Evolutionary conservation across 2,329 filamentous ascomycete species (phyloP), one percentile per base, ranked within the genome.

Genomic region (Talaromyces pinophilus): DNA sequence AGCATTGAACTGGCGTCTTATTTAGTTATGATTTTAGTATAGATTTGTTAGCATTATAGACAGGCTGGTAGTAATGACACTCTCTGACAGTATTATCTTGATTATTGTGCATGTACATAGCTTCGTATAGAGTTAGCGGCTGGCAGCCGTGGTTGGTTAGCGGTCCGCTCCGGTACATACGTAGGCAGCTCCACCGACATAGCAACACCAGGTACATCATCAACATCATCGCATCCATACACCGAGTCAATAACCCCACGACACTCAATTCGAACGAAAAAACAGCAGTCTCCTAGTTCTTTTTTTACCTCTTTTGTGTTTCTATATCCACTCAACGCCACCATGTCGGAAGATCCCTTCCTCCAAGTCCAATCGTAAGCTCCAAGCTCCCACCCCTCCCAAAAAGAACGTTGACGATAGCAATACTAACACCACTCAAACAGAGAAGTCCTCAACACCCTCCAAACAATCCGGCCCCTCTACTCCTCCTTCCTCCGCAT

Each of bases 401-500:
- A n/a, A 59, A 19, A 52, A 19, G 50, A 52, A 68, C 33, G 8
- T 35, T 30, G 6, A 33, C 33, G 30, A 33, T 63, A 65, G 5
- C 5, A n/a, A 28, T 11, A 44, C 52, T 54, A 59, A 59, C 13
- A 25, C 11, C 8, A 6, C 1, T 8, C 22, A 25, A 59, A 67
- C 76, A 97, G 93, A 80, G 95, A 99, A 81, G 92, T 98, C 71
- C 89, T 96, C 71, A 82, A 88, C 69, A 91, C 96, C 68, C 88
- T 99, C 70, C 86, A 90, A 70, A 88, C 87, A 15, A 91, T 92
- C 63, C 90, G 94, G 10, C 90, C 93, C 62, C 88, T 97, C 66
- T 97, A 97, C 84, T 89, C 91, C 70, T 97, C 93, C 17, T 99
- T 97, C 83, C 87, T 97, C 52, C 94, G 95, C 76, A 99, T 99